phyloP scores from a whole-genome alignment of 2,329 filamentous ascomycete genomes.

The Xylaria sp. region DNA sequence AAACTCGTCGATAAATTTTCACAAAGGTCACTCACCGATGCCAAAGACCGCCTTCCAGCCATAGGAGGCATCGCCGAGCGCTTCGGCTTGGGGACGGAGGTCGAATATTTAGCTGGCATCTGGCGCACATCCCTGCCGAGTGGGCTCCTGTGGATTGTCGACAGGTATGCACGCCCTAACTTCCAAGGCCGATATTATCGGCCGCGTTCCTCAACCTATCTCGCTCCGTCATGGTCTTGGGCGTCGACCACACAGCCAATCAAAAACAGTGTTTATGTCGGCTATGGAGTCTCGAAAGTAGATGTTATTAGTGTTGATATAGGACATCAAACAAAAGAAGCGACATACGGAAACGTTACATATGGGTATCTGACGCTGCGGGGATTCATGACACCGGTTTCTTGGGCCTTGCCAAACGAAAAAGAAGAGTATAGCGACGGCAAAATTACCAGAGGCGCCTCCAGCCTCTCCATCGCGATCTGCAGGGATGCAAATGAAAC shows the following conservation, averaged over 20 bases:
- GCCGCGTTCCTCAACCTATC: slow-evolving; percentile 2
- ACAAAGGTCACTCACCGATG: not conserved
- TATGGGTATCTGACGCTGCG: slow-evolving; percentile 5
- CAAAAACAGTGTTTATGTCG: not conserved
- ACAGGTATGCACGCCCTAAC: not conserved
- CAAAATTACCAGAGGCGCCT: not conserved
- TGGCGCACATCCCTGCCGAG: slow-evolving; percentile 8
- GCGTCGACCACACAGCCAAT: not conserved
- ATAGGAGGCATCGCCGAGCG: slow-evolving; percentile 12
- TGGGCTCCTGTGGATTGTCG: slow-evolving; percentile 7
- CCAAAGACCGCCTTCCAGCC: slow-evolving; percentile 1
- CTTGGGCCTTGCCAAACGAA: not conserved
- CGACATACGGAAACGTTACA: not conserved
- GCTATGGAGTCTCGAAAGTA: not conserved
- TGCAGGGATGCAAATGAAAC: not conserved
- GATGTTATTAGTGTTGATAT: not conserved
- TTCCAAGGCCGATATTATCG: not conserved
- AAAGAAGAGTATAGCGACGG: not conserved
- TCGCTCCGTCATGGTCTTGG: slow-evolving; percentile 9
- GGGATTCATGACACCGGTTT: not conserved
- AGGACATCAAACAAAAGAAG: not conserved
- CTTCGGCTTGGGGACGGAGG: not conserved
- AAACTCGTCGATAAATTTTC: slow-evolving; percentile 8
- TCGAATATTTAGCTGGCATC: slow-evolving; percentile 12
- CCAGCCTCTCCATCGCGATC: not conserved